Percentiles rank a stretch among this genome's conserved stretches.
Conservation (phyloP, 2,329 filamentous ascomycete genomes). For the Paraconiothyrium brasiliense region DNA sequence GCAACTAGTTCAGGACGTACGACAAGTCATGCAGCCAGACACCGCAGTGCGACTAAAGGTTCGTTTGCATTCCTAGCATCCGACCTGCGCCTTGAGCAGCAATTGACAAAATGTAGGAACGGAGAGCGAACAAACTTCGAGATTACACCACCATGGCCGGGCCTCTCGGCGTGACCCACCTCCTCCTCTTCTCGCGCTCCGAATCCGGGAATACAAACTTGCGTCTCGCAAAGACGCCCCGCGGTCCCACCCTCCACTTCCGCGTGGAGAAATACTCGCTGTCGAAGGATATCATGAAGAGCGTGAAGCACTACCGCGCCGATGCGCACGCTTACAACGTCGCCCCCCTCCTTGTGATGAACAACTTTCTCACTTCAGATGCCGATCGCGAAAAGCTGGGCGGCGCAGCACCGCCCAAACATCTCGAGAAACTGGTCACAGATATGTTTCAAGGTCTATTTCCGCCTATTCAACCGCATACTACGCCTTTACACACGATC, state of each 20-base stretch:
- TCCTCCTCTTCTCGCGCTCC: constrained; percentile 92
- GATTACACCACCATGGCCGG: constrained; percentile 97
- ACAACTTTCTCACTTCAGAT: constrained; percentile 83
- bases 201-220: constrained; percentile 91
- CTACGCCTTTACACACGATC: constrained; percentile 90
- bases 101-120: constrained; percentile 62
- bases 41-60: constrained; percentile 86
- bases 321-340: constrained; percentile 83
- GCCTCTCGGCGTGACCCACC: constrained; percentile 89
- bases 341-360: constrained; percentile 95
- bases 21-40: constrained; percentile 93
- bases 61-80: constrained; percentile 20
- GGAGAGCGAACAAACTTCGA: constrained; percentile 84
- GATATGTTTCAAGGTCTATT: constrained; percentile 97
- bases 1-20: constrained; percentile 90
- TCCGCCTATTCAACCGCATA: constrained; percentile 91
- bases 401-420: constrained; percentile 79
- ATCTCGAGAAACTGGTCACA: constrained; percentile 90
- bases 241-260: constrained; percentile 93
- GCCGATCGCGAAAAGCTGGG: constrained; percentile 40
- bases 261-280: constrained; percentile 94
- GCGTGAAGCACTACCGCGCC: constrained; percentile 82
- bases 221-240: constrained; percentile 84
- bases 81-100: neutral
- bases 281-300: constrained; percentile 86